Evolutionary conservation across 2,329 filamentous ascomycete genomes (phyloP).

Genomic region (Talaromyces sp.): DNA sequence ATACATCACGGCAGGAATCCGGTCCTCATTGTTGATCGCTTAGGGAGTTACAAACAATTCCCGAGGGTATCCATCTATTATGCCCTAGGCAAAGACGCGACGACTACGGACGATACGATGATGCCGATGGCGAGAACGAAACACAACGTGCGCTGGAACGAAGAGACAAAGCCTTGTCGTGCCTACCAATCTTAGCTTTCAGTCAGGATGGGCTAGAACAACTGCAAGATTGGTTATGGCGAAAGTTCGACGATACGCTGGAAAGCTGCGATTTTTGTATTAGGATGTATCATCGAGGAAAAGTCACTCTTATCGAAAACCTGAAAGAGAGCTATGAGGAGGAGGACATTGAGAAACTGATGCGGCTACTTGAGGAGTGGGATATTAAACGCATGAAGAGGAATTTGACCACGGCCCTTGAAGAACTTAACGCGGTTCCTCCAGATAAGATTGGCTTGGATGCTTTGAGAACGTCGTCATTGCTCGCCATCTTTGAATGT

Average conservation of each 20-base stretch:
- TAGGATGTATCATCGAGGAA: constrained; percentile 66
- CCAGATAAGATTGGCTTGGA: constrained; percentile 48
- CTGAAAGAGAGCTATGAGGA: constrained; percentile 54
- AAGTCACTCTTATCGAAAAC: constrained; percentile 57
- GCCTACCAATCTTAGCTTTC: constrained; percentile 64
- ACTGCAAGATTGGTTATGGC: constrained; percentile 56
- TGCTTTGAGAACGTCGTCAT: constrained; percentile 53
- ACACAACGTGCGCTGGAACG: constrained; percentile 54
- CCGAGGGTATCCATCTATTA: constrained; percentile 56
- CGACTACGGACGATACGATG: constrained; percentile 61
- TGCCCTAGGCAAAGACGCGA: constrained; percentile 62
- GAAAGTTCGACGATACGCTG: constrained; percentile 55
- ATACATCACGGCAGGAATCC: neutral
- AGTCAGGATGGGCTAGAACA: constrained; percentile 55
- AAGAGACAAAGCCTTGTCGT: constrained; percentile 60
- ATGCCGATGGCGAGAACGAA: constrained; percentile 45
- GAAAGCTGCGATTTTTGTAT: constrained; percentile 65
- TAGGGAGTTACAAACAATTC: constrained; percentile 42
- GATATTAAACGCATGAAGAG: constrained; percentile 59
- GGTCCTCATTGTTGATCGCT: neutral
- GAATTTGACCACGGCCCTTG: constrained; percentile 54
- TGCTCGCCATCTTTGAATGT: constrained; percentile 81
- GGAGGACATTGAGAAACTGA: constrained; percentile 47
- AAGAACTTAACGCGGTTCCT: constrained; percentile 49
- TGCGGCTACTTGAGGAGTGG: constrained; percentile 53